Percentiles rank a stretch among this genome's conserved stretches.
phyloP scores from a whole-genome alignment of 2,329 filamentous ascomycete species.

The Anthostomella pinea region DNA sequence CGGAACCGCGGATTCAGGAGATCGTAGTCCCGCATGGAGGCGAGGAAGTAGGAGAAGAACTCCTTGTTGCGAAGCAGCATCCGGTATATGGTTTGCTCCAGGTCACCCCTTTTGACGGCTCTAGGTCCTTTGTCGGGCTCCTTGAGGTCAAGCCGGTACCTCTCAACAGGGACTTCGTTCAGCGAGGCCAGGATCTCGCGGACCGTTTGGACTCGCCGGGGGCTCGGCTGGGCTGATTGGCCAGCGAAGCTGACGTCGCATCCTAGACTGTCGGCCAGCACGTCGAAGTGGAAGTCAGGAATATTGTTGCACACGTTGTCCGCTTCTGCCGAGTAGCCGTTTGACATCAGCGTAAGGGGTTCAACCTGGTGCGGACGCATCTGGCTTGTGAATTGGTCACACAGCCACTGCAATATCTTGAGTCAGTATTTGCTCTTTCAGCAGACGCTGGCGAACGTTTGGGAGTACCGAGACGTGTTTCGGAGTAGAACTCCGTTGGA shows the following conservation, averaged over 20 bases:
- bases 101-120: constrained; percentile 43
- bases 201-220: constrained; percentile 45
- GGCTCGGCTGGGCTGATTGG: constrained; percentile 25
- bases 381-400: constrained; percentile 51
- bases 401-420: constrained; percentile 44
- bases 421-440: no score
- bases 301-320: constrained; percentile 49
- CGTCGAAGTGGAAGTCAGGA: constrained; percentile 48
- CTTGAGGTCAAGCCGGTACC: constrained; percentile 48
- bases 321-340: constrained; percentile 45
- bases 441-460: no score
- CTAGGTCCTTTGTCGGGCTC: constrained; percentile 29
- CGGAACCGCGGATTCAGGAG: constrained; percentile 46
- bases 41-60: constrained; percentile 53
- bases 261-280: constrained; percentile 51
- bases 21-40: constrained; percentile 43
- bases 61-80: constrained; percentile 54
- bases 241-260: constrained; percentile 43
- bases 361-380: constrained; percentile 40
- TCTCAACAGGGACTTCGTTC: constrained; percentile 36
- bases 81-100: constrained; percentile 50
- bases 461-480: no score
- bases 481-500: no score
- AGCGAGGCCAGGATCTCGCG: constrained; percentile 51
- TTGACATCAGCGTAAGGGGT: constrained; percentile 40